Conservation (phyloP, 495 filamentous ascomycete genomes). For the Talaromyces proteolyticus region DNA sequence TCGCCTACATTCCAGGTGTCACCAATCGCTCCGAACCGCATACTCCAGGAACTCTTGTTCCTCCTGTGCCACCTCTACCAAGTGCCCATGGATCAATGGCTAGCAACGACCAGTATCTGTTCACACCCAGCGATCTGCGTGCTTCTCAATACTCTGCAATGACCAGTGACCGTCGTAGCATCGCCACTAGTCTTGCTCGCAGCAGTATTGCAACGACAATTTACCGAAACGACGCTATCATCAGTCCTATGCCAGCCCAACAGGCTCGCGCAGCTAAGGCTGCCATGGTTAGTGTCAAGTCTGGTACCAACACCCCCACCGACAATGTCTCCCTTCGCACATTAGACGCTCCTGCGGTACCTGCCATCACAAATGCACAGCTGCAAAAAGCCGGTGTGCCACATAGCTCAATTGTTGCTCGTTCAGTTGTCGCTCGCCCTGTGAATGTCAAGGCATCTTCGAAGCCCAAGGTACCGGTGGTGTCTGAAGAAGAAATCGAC, state of each 20-base stretch:
- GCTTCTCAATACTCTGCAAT: slow-evolving; percentile 76
- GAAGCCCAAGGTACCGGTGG: slow-evolving; percentile 18
- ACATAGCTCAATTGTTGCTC: slow-evolving; percentile 39
- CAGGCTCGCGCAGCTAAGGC: slow-evolving; percentile 81
- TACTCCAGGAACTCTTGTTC: slow-evolving; percentile 76
- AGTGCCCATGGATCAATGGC: slow-evolving; percentile 54
- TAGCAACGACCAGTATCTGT: slow-evolving; percentile 80
- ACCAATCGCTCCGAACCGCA: slow-evolving; percentile 84
- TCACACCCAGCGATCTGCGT: slow-evolving; percentile 86
- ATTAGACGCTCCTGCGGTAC: slow-evolving; percentile 42
- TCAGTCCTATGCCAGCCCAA: slow-evolving; percentile 74
- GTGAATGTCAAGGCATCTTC: slow-evolving; percentile 35
- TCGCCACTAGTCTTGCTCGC: slow-evolving; percentile 56
- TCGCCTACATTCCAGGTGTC: slow-evolving; percentile 96
- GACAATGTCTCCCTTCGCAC: slow-evolving; percentile 26
- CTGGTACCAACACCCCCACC: slow-evolving; percentile 30
- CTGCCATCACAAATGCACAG: slow-evolving; percentile 44
- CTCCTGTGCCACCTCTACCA: slow-evolving; percentile 89
- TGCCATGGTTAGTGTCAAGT: slow-evolving; percentile 82
- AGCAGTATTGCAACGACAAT: slow-evolving; percentile 87
- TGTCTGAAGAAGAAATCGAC: slow-evolving; percentile 18
- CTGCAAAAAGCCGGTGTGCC: slow-evolving; percentile 36
- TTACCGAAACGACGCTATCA: slow-evolving; percentile 80
- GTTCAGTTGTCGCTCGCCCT: slow-evolving; percentile 36
- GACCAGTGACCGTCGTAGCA: slow-evolving; percentile 59